Evolutionary conservation across 2,329 filamentous ascomycete species (phyloP).

Genomic region (Colletotrichum sp.): DNA sequence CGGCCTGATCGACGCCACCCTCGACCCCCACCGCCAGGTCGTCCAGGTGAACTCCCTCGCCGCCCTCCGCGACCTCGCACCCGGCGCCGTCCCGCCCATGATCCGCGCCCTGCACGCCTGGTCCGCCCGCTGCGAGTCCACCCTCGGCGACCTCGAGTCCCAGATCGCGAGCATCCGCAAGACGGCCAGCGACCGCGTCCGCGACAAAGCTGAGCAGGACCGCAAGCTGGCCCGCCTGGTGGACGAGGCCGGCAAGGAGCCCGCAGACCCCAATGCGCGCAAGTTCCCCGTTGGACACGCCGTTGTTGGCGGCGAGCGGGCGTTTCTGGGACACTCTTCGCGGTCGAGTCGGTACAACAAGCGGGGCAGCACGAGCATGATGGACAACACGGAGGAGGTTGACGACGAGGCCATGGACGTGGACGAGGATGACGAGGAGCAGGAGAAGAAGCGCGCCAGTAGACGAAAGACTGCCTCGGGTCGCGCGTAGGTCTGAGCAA

Average conservation of each 20-base stretch:
- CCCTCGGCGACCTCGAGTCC: constrained; percentile 75
- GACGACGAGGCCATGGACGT: constrained; percentile 61
- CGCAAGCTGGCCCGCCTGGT: constrained; percentile 54
- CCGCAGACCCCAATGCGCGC: constrained; percentile 20
- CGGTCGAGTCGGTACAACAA: constrained; percentile 24
- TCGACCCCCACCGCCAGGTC: constrained; percentile 77
- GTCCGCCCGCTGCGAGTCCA: constrained; percentile 77
- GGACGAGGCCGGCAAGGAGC: constrained; percentile 44
- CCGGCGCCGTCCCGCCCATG: constrained; percentile 73
- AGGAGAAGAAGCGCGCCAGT: constrained; percentile 54
- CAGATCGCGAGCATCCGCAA: constrained; percentile 73
- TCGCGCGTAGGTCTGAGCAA: neutral
- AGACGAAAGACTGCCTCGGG: constrained; percentile 56
- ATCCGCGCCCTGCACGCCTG: constrained; percentile 73
- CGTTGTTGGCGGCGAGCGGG: neutral
- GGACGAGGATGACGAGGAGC: constrained; percentile 54
- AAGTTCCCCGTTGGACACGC: constrained; percentile 12
- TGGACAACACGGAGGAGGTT: constrained; percentile 46
- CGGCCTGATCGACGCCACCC: constrained; percentile 79
- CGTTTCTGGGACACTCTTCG: constrained; percentile 24
- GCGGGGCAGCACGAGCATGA: constrained; percentile 32
- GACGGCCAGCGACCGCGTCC: constrained; percentile 58
- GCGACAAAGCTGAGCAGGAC: constrained; percentile 52
- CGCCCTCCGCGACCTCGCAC: constrained; percentile 84
- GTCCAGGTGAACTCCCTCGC: constrained; percentile 83